These are phyloP conservation scores for Rubus idaeus DNA, from an alignment of 306 rosid species.

Conservation along the genomic window DNA sequence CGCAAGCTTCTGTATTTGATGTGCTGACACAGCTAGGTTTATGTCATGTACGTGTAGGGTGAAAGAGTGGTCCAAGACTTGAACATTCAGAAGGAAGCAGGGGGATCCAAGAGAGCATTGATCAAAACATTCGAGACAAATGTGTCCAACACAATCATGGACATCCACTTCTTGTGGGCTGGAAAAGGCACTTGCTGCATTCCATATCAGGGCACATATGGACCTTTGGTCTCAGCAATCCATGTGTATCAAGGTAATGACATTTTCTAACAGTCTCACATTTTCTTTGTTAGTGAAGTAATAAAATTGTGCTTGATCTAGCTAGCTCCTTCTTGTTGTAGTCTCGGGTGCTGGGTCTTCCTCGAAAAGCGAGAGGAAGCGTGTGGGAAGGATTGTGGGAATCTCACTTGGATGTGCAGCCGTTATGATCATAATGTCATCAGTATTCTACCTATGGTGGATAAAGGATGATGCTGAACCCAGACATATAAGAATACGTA, in stretches of 20 bases:
- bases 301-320: neutral
- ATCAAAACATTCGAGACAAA: slow-evolving; percentile 27
- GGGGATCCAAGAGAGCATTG: slow-evolving; percentile 33
- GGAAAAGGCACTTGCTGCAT: slow-evolving; percentile 49
- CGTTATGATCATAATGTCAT: slow-evolving; percentile 19
- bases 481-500: slow-evolving; percentile 7
- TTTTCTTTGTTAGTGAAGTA: neutral
- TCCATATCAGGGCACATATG: slow-evolving; percentile 38
- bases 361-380: slow-evolving; percentile 21
- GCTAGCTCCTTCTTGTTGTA: neutral
- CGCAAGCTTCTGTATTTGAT: too few relatives aligned
- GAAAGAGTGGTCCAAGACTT: slow-evolving; percentile 36
- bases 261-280: neutral
- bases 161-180: slow-evolving; percentile 38
- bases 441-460: slow-evolving; percentile 23
- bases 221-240: slow-evolving; percentile 43
- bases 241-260: slow-evolving; percentile 33
- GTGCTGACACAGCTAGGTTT: too few relatives aligned
- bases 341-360: slow-evolving; percentile 14
- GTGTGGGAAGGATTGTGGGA: slow-evolving; percentile 25
- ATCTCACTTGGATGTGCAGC: slow-evolving; percentile 30
- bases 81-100: slow-evolving; percentile 37
- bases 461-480: slow-evolving; percentile 11
- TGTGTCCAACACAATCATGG: slow-evolving; percentile 30
- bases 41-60: slow-evolving; percentile 13